Base-by-base conservation (phyloP, 116 monocot species). In the Posidonia oceanica region DNA sequence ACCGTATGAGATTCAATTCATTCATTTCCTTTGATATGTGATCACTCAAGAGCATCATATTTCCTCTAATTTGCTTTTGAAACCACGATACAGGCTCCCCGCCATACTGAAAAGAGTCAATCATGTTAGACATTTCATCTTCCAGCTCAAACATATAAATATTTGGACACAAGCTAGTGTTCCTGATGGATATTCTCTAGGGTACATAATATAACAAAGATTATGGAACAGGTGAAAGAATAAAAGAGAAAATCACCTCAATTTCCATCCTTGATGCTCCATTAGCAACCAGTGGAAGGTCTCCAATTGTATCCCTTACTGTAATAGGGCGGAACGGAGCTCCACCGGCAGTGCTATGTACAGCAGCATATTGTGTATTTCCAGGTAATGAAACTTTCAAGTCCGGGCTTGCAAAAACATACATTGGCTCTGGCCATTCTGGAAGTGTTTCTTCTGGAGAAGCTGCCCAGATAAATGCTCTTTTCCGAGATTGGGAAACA, bases 1-100 rank as follows among this genome's bases (percentile, higher is more conserved):
- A 98, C 17, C 98, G 76, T 63, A 98, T 89, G 7, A 85, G 79
- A 71, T 98, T 98, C 66, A 98, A 65, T 65, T 98, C 98, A 66
- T 93, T 98, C 98, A 98, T 98, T 76, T 98, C 93, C 67, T 98
- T 98, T 2, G 98, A 84, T 41, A 97, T 89, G 76, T 92, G 97
- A 64, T 92, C 97, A 71, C 68, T 83, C 73, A 97, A 71, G 4
- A 56, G 66, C 15, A 63, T 23, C 73, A 72, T 86, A 55, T 56
- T 76, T 13, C 87, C 85, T 72, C 97, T 76, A 42, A 97, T 89
- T 79, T 92, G 80, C 75, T 92, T 97, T 62, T 97, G 97, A 75
- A 87, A 97, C 89, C 92, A 92, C 10, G 97, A 92, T 0, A 89
- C 71, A 2, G 97, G 92, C 12, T 82, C 77, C 41, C 79, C 75